A percentile compares a stretch with the other conserved stretches of the same genome.
These are phyloP conservation scores for Tetrahymena borealis DNA, from an alignment of 73 alveolate species.

Conservation along the genomic window DNA sequence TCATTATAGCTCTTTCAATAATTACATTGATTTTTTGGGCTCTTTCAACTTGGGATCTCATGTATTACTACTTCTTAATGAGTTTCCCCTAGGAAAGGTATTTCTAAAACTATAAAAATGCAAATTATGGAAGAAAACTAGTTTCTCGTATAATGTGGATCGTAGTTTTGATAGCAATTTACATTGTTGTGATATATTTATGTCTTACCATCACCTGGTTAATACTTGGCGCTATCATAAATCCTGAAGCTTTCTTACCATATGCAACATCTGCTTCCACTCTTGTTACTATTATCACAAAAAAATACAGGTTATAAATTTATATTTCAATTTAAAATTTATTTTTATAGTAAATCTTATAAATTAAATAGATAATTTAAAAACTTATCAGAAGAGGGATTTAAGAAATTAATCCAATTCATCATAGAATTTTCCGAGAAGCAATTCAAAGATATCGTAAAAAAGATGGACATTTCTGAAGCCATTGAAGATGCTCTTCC, in stretches of 20 bases:
- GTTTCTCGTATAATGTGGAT: slow-evolving; percentile 1
- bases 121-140: background rate
- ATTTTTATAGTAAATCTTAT: too few relatives aligned
- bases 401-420: slow-evolving; percentile 13
- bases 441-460: slow-evolving; percentile 13
- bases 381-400: slow-evolving; percentile 36
- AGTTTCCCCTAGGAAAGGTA: slow-evolving; percentile 36
- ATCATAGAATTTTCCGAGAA: slow-evolving; percentile 13
- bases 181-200: background rate
- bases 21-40: slow-evolving; percentile 27
- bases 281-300: slow-evolving; percentile 9
- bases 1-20: slow-evolving; percentile 1
- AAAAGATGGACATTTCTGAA: slow-evolving; percentile 19
- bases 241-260: slow-evolving; percentile 43
- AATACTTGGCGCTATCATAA: slow-evolving; percentile 40
- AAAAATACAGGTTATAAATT: background rate
- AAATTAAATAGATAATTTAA: slow-evolving; percentile 15
- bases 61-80: slow-evolving; percentile 31
- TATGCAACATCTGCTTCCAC: slow-evolving; percentile 52
- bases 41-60: slow-evolving; percentile 29
- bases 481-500: slow-evolving; percentile 8
- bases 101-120: slow-evolving; percentile 4
- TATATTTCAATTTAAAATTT: background rate
- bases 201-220: slow-evolving; percentile 25
- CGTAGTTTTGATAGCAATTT: background rate